phyloP scores from a whole-genome alignment of 345 rosid genomes.

The Arabidopsis thaliana region TAIR10.1 NC_003074.8:1207001-1207500 shows the following conservation, averaged over 20 bases:
- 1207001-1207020: constrained; percentile 70
- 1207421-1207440: constrained; percentile 50
- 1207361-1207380: constrained; percentile 89
- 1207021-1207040: constrained; percentile 91
- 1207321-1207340: constrained; percentile 22
- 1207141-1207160: constrained; percentile 6
- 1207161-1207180: constrained; percentile 7
- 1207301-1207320: constrained; percentile 14
- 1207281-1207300: constrained; percentile 18
- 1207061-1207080: constrained; percentile 1
- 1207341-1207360: constrained; percentile 86
- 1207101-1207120: background rate
- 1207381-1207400: constrained; percentile 70
- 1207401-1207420: constrained; percentile 84
- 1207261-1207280: background rate
- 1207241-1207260: constrained; percentile 6
- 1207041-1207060: constrained; percentile 32
- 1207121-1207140: constrained; percentile 9
- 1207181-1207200: background rate
- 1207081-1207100: constrained; percentile 27
- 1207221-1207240: constrained; percentile 7
- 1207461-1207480: constrained; percentile 30
- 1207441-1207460: background rate
- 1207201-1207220: constrained; percentile 9
- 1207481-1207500: constrained; percentile 53